Evolutionary conservation across 1,284 basidiomycete species (phyloP), one percentile per base, ranked within the genome.

Genomic region (Megacollybia platyphylla): DNA sequence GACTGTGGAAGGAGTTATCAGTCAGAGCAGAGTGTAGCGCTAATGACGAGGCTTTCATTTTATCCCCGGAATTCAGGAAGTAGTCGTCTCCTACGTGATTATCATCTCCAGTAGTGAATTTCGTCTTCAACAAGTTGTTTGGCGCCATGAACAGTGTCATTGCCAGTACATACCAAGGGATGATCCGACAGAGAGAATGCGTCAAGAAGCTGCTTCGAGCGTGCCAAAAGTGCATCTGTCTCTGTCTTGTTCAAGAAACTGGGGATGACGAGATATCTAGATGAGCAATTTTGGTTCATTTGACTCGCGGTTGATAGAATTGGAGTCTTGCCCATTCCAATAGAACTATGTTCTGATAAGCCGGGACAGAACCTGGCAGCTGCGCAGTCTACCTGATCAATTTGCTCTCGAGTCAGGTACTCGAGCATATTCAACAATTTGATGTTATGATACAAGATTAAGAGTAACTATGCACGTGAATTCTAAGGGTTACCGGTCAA

Each of bases 81-180:
- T 97, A 97, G 20, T 88, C 78, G 56, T 97, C 91, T 0, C 91
- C 90, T 31, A 89, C 71, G 52, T 91, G 87, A 42, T 80, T 64
- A 43, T 73, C 71, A 48, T 82, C 78, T 7, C 72, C 72, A 0
- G 91, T 93, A 18, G 80, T 85, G 63, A 98, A 97, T 51, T 79
- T 86, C 5, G 91, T 97, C 82, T 91, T 44, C 20, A 42, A 36
- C 26, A n/a, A 41, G 20, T 38, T 30, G 43, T 36, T 36, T 29
- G 31, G 11, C 31, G 31, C 3, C 6, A 34, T 11, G 38, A 28
- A 20, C 26, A 41, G 39, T n/a, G 41, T 15, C 32, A 31, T 6
- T 37, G 24, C 40, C 18, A 31, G 10, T 41, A 52, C 71, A 50
- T 46, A 87, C 88, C 57, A 85, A 60, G 0, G 94, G 93, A 59